These are phyloP conservation scores for Neofusicoccum laricinum DNA, from an alignment of 2,329 filamentous ascomycete species.

Conservation along the genomic window DNA sequence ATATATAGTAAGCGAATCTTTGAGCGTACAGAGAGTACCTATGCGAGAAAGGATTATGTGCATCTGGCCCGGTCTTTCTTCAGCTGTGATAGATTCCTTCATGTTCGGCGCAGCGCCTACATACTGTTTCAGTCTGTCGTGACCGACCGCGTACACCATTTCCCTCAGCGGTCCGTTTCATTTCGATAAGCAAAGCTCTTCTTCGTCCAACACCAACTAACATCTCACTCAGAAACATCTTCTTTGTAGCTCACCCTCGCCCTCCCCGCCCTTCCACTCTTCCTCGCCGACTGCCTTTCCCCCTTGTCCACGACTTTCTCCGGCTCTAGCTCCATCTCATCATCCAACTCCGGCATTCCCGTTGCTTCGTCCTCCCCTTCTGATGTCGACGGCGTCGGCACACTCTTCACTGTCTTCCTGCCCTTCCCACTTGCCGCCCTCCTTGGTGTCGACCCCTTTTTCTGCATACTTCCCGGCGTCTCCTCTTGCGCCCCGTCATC, in stretches of 20 bases:
- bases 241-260: constrained; percentile 33
- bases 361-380: not conserved
- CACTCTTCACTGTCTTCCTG: constrained; percentile 29
- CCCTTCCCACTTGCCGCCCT: constrained; percentile 22
- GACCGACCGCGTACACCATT: no score
- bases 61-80: no score
- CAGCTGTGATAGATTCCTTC: no score
- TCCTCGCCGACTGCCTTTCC: constrained; percentile 14
- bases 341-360: constrained; percentile 41
- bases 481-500: not conserved
- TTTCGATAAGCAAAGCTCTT: no score
- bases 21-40: no score
- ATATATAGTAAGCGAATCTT: no score
- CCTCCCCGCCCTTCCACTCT: constrained; percentile 15
- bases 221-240: constrained; percentile 23
- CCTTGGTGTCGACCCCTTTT: constrained; percentile 32
- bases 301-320: not conserved
- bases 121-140: no score
- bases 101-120: no score
- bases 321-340: constrained; percentile 23
- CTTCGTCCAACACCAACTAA: no score
- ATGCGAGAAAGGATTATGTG: no score
- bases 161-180: no score
- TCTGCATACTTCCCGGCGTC: not conserved
- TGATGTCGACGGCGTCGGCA: constrained; percentile 41